Percentiles rank a stretch among this genome's conserved stretches.
phyloP scores from a whole-genome alignment of 2,329 filamentous ascomycete species.

The Pseudocercospora eumusae region DNA sequence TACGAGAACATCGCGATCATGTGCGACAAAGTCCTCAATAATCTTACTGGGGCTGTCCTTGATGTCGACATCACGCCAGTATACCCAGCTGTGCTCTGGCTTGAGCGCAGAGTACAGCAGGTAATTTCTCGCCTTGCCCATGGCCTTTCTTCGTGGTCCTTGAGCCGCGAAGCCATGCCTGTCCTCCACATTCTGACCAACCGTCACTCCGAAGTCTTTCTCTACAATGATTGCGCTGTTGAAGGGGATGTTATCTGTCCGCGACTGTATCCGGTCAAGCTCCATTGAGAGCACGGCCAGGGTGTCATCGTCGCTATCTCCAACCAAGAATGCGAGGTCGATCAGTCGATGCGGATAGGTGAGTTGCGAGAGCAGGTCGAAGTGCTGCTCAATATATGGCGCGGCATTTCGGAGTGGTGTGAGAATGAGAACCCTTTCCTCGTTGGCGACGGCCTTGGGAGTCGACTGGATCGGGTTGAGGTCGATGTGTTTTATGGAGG shows the following conservation, averaged over 20 bases:
- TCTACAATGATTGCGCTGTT: constrained; percentile 80
- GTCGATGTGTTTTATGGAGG: constrained; percentile 75
- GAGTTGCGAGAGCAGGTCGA: constrained; percentile 84
- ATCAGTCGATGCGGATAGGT: constrained; percentile 95
- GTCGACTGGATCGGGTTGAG: constrained; percentile 85
- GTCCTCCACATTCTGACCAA: constrained; percentile 78
- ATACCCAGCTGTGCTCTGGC: constrained; percentile 96
- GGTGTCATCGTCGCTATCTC: constrained; percentile 89
- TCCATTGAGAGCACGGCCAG: constrained; percentile 82
- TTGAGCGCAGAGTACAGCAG: constrained; percentile 80
- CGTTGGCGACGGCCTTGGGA: constrained; percentile 72
- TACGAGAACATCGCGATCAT: constrained; percentile 89
- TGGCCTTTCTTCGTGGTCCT: constrained; percentile 82
- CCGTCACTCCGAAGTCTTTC: constrained; percentile 80
- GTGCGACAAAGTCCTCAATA: constrained; percentile 91
- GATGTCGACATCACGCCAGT: constrained; percentile 98
- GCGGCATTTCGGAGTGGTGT: constrained; percentile 91
- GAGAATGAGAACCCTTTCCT: constrained; percentile 86
- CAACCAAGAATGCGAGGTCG: constrained; percentile 90
- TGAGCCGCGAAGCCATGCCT: constrained; percentile 86
- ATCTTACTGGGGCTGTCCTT: constrained; percentile 89
- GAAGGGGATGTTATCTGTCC: constrained; percentile 76
- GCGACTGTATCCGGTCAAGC: constrained; percentile 81
- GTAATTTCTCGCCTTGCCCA: constrained; percentile 91
- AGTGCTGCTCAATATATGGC: constrained; percentile 80